A percentile compares a stretch with the other conserved stretches of the same genome.
Evolutionary conservation across 1,284 basidiomycete genomes (phyloP).

Genomic region (Puccinia horiana): DNA sequence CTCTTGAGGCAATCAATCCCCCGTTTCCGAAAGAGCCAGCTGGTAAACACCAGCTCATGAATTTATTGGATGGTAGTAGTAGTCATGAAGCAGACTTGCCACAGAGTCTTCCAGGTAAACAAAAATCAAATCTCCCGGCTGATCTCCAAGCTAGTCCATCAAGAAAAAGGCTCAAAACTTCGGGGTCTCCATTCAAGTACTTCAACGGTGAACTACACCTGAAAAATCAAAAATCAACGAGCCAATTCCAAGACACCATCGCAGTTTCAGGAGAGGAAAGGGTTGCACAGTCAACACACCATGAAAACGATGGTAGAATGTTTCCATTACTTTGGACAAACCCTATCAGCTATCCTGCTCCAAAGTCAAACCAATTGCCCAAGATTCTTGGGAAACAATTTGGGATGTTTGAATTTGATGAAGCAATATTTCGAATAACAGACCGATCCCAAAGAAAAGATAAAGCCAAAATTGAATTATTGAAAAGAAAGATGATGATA

Average conservation of each 20-base stretch:
- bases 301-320: too few relatives aligned
- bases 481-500: background rate
- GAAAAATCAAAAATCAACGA: background rate
- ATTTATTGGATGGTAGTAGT: too few relatives aligned
- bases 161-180: background rate
- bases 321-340: too few relatives aligned
- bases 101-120: too few relatives aligned
- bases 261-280: background rate
- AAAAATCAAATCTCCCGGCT: background rate
- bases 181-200: background rate
- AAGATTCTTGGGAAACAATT: background rate
- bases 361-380: too few relatives aligned
- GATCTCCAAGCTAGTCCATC: background rate
- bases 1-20: too few relatives aligned
- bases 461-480: background rate
- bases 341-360: too few relatives aligned
- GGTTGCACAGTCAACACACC: background rate
- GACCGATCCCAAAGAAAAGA: background rate
- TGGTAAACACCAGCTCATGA: too few relatives aligned
- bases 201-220: background rate
- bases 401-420: background rate
- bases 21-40: too few relatives aligned
- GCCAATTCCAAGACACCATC: background rate
- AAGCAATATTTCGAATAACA: background rate
- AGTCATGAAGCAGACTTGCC: too few relatives aligned